phyloP scores from a whole-genome alignment of 1,284 basidiomycete genomes.

The Malassezia yamatoensis region DNA sequence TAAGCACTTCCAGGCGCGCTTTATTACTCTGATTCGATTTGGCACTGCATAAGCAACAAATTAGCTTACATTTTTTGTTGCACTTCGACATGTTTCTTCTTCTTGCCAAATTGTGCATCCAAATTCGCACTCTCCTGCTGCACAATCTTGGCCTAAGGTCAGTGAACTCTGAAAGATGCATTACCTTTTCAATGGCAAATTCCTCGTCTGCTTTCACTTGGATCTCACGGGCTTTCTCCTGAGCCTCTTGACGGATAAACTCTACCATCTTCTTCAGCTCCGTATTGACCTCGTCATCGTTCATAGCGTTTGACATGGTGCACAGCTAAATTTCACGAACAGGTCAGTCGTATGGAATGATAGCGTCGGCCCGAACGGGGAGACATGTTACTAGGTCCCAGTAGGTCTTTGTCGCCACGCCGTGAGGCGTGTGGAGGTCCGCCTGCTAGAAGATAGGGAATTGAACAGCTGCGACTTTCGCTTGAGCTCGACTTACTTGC shows the following conservation, averaged over 20 bases:
- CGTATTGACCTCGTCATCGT: conserved; percentile 87
- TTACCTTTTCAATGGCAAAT: conserved; percentile 45
- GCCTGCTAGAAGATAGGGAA: too few relatives aligned
- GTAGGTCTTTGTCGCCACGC: conserved; percentile 6
- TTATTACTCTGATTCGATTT: conserved; percentile 88
- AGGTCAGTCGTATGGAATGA: conserved; percentile 9
- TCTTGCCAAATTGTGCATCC: conserved; percentile 42
- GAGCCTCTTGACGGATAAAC: conserved; percentile 48
- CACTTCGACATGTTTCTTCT: conserved; percentile 42
- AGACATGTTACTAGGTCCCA: background rate
- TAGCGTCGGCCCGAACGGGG: conserved; percentile 10
- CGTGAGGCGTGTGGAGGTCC: background rate
- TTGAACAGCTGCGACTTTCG: background rate
- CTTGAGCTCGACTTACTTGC: background rate
- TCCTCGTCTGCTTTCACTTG: conserved; percentile 48
- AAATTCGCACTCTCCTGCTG: conserved; percentile 43
- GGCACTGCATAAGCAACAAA: conserved; percentile 55
- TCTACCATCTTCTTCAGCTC: conserved; percentile 95
- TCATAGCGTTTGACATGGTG: conserved; percentile 57
- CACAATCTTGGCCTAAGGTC: conserved; percentile 38
- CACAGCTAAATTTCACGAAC: background rate
- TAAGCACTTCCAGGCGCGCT: conserved; percentile 83
- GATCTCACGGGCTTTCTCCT: conserved; percentile 47
- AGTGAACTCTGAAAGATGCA: background rate
- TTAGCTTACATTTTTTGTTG: conserved; percentile 43